Percentiles rank a stretch among this genome's conserved stretches.
These are phyloP conservation scores for Malus hybrid DNA, from an alignment of 331 rosid genomes.

Conservation along the genomic window DNA sequence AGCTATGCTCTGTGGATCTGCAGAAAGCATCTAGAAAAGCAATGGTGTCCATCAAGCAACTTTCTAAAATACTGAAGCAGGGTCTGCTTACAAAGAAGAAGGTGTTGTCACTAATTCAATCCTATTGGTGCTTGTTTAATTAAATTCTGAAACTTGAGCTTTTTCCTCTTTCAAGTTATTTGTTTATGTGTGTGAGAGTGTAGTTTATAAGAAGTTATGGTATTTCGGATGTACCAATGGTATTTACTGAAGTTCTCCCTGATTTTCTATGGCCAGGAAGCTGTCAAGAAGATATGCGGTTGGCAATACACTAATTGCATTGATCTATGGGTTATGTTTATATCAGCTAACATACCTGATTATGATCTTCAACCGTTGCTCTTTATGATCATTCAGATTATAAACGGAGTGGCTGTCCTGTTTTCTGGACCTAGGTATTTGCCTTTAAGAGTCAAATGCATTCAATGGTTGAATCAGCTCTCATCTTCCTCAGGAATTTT, in stretches of 20 bases:
- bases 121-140: slow-evolving; percentile 6
- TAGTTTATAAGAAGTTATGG: background rate
- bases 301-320: slow-evolving; percentile 74
- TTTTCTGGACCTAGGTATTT: slow-evolving; percentile 94
- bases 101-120: slow-evolving; percentile 28
- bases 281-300: slow-evolving; percentile 62
- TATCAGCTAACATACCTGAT: slow-evolving; percentile 45
- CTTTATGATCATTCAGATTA: slow-evolving; percentile 55
- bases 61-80: slow-evolving; percentile 61
- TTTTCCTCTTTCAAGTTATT: background rate
- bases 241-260: background rate
- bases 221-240: background rate
- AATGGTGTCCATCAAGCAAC: slow-evolving; percentile 40
- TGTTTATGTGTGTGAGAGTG: background rate
- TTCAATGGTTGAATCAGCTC: slow-evolving; percentile 80
- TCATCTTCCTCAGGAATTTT: slow-evolving; percentile 72
- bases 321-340: slow-evolving; percentile 75
- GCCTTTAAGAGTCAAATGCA: slow-evolving; percentile 77
- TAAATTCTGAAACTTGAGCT: background rate
- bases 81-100: slow-evolving; percentile 57
- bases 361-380: slow-evolving; percentile 68
- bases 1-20: slow-evolving; percentile 70
- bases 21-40: slow-evolving; percentile 68
- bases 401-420: slow-evolving; percentile 68
- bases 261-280: slow-evolving; percentile 54